Evolutionary conservation across 331 rosid species (phyloP).

Genomic region (Arachis monticola): DNA sequence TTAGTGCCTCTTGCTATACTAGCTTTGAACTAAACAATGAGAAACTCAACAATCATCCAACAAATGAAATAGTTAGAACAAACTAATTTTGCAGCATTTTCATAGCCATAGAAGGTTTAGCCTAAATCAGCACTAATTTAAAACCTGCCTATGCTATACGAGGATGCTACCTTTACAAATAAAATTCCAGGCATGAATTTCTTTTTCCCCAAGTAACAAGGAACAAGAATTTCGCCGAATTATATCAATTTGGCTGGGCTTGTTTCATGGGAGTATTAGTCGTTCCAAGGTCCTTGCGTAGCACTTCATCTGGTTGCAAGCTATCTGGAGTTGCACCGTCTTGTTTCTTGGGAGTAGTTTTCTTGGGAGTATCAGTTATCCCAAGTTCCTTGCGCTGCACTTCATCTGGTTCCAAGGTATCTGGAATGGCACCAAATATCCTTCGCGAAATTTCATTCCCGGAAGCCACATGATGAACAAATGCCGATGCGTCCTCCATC

Average conservation of each 20-base stretch:
- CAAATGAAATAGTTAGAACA: not conserved
- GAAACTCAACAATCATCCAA: not conserved
- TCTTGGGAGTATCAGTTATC: slow-evolving; percentile 44
- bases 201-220: not conserved
- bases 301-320: slow-evolving; percentile 85
- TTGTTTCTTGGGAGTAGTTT: slow-evolving; percentile 39
- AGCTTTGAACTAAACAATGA: not conserved
- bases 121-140: not conserved
- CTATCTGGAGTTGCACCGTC: slow-evolving; percentile 76
- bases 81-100: slow-evolving; percentile 1
- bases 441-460: slow-evolving; percentile 75
- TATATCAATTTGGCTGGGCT: slow-evolving; percentile 32
- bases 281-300: slow-evolving; percentile 76
- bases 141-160: not conserved
- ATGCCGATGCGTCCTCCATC: slow-evolving; percentile 69
- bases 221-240: slow-evolving; percentile 1
- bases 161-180: slow-evolving; percentile 3
- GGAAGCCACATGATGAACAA: slow-evolving; percentile 64
- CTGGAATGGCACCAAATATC: slow-evolving; percentile 87
- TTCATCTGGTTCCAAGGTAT: slow-evolving; percentile 84
- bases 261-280: slow-evolving; percentile 38
- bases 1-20: too few relatives aligned
- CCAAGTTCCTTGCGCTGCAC: slow-evolving; percentile 77
- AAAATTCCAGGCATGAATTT: slow-evolving; percentile 2
- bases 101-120: not conserved